Base-by-base conservation (phyloP, 495 filamentous ascomycete genomes). In the Chaetomidium leptoderma region DNA sequence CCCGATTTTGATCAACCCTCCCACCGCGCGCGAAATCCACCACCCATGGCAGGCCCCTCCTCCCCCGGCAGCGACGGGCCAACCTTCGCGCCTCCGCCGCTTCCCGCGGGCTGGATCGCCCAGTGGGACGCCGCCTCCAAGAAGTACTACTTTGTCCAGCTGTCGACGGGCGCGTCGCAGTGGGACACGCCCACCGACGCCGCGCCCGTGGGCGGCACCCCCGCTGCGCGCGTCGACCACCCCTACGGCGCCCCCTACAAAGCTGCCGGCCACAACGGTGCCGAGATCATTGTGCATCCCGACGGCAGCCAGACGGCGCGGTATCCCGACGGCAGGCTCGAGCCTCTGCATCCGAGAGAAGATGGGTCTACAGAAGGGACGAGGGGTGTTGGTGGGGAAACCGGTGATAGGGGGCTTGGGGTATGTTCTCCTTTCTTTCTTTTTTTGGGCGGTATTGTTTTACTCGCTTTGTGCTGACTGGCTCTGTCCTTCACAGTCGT, bases 71-170 rank as follows among this genome's bases (percentile, higher is more conserved):
- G 82, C 66, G 83, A 83, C 68, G 87, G 87, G 52, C 87, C 87
- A 54, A 86, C 83, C 24, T 86, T 81, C 60, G 81, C 84, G 54
- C 87, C 86, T 52, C 87, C 87, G 30, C 78, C 74, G 49, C 77
- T 90, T 23, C 86, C 87, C 16, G 74, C 83, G n/a, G 87, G 87
- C 60, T 90, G 87, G 87, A 87, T 91, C 59, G 86, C 89, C 19
- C 89, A 92, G 70, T 91, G 89, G 87, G 89, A 92, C 67, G 85
- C 83, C 47, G 67, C 76, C 43, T 83, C 79, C 50, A 81, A 82
- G 43, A 84, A 86, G 66, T 92, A 91, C 72, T 92, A 92, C 69
- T 92, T 80, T 66, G 89, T 92, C 30, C 86, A 91, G 62, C 76
- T 88, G 36, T 80, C 85, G 40, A 91, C 86, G 3, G 88, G 86